Evolutionary conservation across 1,139 yeast genomes (phyloP).

Genomic region (Spathaspora sp.): DNA sequence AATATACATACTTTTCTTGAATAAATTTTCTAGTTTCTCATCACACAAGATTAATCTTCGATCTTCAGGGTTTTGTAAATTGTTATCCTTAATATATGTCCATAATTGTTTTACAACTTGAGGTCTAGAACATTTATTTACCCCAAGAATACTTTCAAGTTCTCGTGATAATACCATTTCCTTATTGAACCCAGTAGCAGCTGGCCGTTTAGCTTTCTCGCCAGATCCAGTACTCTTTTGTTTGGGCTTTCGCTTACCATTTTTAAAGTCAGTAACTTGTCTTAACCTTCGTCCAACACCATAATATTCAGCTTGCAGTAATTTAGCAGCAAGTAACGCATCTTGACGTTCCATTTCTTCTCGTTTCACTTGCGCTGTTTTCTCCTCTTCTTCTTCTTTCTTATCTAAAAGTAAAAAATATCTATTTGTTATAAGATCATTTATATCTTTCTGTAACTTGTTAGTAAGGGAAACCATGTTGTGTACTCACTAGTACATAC

Average conservation of each 20-base stretch:
- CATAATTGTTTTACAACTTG: constrained; percentile 72
- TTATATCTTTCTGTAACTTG: constrained; percentile 48
- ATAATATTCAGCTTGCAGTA: constrained; percentile 35
- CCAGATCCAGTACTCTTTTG: neutral
- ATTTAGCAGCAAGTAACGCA: constrained; percentile 45
- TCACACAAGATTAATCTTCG: constrained; percentile 70
- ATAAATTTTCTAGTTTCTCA: constrained; percentile 55
- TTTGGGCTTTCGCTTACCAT: constrained; percentile 8
- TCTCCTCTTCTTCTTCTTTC: constrained; percentile 33
- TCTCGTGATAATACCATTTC: constrained; percentile 49
- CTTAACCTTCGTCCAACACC: constrained; percentile 10
- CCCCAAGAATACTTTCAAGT: constrained; percentile 45
- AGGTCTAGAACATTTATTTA: constrained; percentile 54
- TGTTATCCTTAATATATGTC: constrained; percentile 65
- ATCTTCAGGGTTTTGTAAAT: constrained; percentile 70
- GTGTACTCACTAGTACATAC: constrained; percentile 25
- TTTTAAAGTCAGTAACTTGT: constrained; percentile 3
- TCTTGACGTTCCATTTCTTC: constrained; percentile 40
- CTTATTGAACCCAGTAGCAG: constrained; percentile 29
- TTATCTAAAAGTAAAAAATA: constrained; percentile 50
- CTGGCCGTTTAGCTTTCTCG: neutral
- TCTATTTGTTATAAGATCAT: constrained; percentile 59
- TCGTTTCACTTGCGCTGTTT: constrained; percentile 22
- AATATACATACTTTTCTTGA: constrained; percentile 50
- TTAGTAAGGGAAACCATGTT: constrained; percentile 13